Base-by-base conservation (phyloP, 2,329 filamentous ascomycete genomes). In the Dichotomopilus funicola region DNA sequence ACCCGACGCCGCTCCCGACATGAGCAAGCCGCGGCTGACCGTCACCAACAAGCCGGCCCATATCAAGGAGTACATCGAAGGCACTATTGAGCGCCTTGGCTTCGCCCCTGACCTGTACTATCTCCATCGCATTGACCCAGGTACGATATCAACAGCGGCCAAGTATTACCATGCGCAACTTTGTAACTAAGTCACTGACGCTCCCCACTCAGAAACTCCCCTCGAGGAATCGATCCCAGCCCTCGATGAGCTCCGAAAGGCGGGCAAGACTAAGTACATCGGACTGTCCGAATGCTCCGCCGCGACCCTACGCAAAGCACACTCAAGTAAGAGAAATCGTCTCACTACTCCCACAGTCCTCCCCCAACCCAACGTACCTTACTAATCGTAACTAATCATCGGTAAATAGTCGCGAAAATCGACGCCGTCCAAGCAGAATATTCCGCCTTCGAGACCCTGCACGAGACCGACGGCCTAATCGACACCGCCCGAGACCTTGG, bases 271-370 rank as follows among this genome's bases (percentile, higher is more conserved):
- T 3, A 52, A 52, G 13, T 52, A 52, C 35, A 52, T 52, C 38
- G 50, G 50, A 7, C 50, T 52, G 11, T 52, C 50, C 10, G 50
- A 52, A 52, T 52, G 50, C 34, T 52, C 50, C 9, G 50, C 50
- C 13, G 50, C 42, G 35, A 52, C 50, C 13, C 40, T 52, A 42
- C 50, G 50, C 42, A 52, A 52, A 46, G 50, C 50, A 45, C 13
- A 52, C 42, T 52, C 50, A 10, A 52, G 50, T 52, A 46, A 46
- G 19, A 40, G 33, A 6, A 34, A 38, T n/a, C 34, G 33, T 6
- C 38, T 34, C 35, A 12, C 41, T 33, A 27, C 19, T 34, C 27
- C 10, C 34, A 8, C 33, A 12, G 40, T 27, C 19, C 3, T 27
- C 19, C 3, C 3, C 19, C 2, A 27, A 27, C 19, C 19, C 19